Evolutionary conservation across 2,329 filamentous ascomycete genomes (phyloP).

Genomic region (Amauroascus niger): DNA sequence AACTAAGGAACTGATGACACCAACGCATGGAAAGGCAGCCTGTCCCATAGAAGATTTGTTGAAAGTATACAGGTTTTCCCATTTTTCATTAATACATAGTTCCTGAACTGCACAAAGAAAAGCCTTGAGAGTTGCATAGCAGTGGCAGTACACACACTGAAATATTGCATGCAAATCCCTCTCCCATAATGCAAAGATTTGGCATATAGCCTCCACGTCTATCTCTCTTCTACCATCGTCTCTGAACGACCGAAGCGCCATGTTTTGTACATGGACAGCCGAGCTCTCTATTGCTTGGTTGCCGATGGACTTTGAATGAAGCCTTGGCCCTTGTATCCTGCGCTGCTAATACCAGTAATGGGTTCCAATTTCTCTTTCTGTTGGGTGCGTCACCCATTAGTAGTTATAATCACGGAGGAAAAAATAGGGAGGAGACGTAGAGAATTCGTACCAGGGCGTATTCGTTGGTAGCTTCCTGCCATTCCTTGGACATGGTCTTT

Average conservation of each 20-base stretch:
- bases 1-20: neutral
- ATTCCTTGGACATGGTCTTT: slow-evolving; percentile 90
- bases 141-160: slow-evolving; percentile 9
- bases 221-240: neutral
- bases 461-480: slow-evolving; percentile 91
- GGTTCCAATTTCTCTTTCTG: slow-evolving; percentile 79
- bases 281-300: slow-evolving; percentile 26
- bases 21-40: neutral
- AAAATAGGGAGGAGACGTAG: no score
- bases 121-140: slow-evolving; percentile 1
- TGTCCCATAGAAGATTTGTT: neutral
- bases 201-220: neutral
- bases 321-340: slow-evolving; percentile 68
- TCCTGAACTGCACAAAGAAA: slow-evolving; percentile 9
- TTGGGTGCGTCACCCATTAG: neutral
- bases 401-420: slow-evolving; percentile 16
- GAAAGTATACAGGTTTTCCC: slow-evolving; percentile 4
- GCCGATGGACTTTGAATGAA: slow-evolving; percentile 56
- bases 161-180: slow-evolving; percentile 3
- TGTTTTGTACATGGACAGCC: neutral
- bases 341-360: slow-evolving; percentile 70
- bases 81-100: slow-evolving; percentile 11
- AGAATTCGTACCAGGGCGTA: slow-evolving; percentile 64
- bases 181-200: neutral
- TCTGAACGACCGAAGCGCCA: neutral